Evolutionary conservation across 2,329 filamentous ascomycete genomes (phyloP).

Genomic region (Pseudocercospora macadamiae): DNA sequence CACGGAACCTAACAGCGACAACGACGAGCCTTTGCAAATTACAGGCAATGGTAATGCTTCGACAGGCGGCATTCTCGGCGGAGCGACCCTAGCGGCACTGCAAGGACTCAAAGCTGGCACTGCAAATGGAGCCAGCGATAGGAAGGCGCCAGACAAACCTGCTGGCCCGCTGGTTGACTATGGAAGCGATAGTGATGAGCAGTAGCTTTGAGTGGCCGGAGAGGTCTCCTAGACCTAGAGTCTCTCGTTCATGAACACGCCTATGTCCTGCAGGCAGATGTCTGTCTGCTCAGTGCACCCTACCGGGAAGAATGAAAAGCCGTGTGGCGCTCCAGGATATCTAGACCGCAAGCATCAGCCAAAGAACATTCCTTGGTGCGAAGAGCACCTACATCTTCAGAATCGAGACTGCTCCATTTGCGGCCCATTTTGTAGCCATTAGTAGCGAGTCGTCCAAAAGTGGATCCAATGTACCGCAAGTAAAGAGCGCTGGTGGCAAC

Average conservation of each 20-base stretch:
- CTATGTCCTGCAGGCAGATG: constrained; percentile 45
- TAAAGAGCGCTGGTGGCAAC: constrained; percentile 59
- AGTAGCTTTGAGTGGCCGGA: constrained; percentile 35
- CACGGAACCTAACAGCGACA: constrained; percentile 41
- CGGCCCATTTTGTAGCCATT: constrained; percentile 59
- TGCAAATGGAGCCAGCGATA: constrained; percentile 48
- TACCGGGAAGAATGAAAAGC: constrained; percentile 51
- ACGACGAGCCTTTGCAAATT: constrained; percentile 25
- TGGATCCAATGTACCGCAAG: constrained; percentile 58
- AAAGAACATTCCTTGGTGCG: neutral
- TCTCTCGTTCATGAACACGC: constrained; percentile 41
- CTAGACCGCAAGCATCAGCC: constrained; percentile 9
- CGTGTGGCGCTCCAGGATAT: constrained; percentile 54
- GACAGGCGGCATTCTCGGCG: constrained; percentile 73
- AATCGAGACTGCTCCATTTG: constrained; percentile 54
- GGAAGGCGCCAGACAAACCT: constrained; percentile 55
- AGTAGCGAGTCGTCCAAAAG: constrained; percentile 57
- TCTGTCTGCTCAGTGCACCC: constrained; percentile 41
- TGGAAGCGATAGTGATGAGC: constrained; percentile 83
- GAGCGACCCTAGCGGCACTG: constrained; percentile 78
- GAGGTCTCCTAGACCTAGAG: constrained; percentile 14
- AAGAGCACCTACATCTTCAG: constrained; percentile 48
- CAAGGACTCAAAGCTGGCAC: constrained; percentile 56
- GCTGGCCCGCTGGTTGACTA: constrained; percentile 82
- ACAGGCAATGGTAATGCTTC: constrained; percentile 25